Percentiles rank a stretch among this genome's conserved stretches.
These are phyloP conservation scores for Odontarrhena argentea DNA, from an alignment of 345 rosid species.

Conservation along the genomic window DNA sequence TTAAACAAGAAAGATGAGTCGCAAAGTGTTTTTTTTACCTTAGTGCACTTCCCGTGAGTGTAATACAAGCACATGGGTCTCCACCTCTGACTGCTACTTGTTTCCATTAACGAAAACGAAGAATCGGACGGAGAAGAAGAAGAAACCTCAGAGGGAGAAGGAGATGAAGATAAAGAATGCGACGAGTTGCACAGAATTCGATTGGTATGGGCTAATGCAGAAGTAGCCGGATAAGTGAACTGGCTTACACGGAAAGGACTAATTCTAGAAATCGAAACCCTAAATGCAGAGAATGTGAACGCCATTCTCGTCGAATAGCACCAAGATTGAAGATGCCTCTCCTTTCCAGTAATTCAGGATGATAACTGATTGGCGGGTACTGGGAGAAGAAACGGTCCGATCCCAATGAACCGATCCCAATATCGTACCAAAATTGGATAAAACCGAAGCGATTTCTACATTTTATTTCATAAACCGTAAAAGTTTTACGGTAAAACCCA, in stretches of 20 bases:
- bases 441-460: slow-evolving; percentile 1
- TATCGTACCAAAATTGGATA: background rate
- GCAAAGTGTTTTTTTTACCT: slow-evolving; percentile 43
- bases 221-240: slow-evolving; percentile 27
- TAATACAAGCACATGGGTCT: slow-evolving; percentile 82
- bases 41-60: slow-evolving; percentile 82
- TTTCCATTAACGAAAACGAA: slow-evolving; percentile 34
- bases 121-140: slow-evolving; percentile 16
- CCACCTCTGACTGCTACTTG: slow-evolving; percentile 47
- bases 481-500: too few relatives aligned
- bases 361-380: slow-evolving; percentile 1
- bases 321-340: slow-evolving; percentile 8
- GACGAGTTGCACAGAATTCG: slow-evolving; percentile 35
- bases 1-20: background rate
- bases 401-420: background rate
- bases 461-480: background rate
- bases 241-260: slow-evolving; percentile 28
- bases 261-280: slow-evolving; percentile 38
- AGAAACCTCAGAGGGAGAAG: slow-evolving; percentile 28
- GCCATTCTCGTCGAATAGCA: slow-evolving; percentile 39
- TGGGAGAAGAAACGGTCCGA: background rate
- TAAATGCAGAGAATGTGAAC: slow-evolving; percentile 27
- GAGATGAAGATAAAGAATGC: slow-evolving; percentile 37
- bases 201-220: slow-evolving; percentile 23
- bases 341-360: background rate